Percentiles rank a stretch among this genome's conserved stretches.
Conservation (phyloP, 805 yeast genomes). For the Saccharomyces paradoxus region DNA sequence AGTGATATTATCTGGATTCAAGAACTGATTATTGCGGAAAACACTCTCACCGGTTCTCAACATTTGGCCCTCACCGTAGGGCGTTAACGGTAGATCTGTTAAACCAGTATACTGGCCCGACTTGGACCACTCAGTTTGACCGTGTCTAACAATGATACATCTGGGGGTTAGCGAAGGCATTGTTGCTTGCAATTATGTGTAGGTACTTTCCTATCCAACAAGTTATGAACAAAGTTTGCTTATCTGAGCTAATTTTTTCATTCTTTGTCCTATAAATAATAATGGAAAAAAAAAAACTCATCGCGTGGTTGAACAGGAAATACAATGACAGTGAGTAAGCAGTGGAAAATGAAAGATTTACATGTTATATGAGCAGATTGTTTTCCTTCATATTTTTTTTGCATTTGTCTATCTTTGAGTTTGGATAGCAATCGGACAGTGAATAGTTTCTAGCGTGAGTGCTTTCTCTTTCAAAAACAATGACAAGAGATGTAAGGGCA, state of each 20-base stretch:
- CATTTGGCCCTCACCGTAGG: constrained; percentile 72
- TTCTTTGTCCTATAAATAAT: background rate
- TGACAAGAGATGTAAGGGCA: background rate
- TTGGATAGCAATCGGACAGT: background rate
- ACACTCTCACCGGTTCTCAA: constrained; percentile 60
- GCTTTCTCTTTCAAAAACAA: background rate
- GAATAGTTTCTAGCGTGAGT: background rate
- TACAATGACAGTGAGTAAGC: background rate
- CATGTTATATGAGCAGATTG: background rate
- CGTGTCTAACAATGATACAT: constrained; percentile 68
- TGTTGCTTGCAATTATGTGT: constrained; percentile 13
- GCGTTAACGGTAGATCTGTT: constrained; percentile 75
- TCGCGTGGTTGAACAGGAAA: background rate
- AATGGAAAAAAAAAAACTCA: background rate
- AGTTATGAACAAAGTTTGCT: background rate
- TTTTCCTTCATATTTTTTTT: background rate
- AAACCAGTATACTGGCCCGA: constrained; percentile 85
- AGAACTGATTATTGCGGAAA: constrained; percentile 50
- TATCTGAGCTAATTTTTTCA: background rate
- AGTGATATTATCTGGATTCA: constrained; percentile 56
- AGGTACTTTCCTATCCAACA: background rate
- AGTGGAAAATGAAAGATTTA: background rate
- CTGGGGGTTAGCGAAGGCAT: constrained; percentile 45
- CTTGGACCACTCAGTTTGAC: constrained; percentile 94
- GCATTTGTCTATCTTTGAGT: background rate